Evolutionary conservation across 164 flowering plant genomes (phyloP).

Genomic region (Dillenia turbinata): DNA sequence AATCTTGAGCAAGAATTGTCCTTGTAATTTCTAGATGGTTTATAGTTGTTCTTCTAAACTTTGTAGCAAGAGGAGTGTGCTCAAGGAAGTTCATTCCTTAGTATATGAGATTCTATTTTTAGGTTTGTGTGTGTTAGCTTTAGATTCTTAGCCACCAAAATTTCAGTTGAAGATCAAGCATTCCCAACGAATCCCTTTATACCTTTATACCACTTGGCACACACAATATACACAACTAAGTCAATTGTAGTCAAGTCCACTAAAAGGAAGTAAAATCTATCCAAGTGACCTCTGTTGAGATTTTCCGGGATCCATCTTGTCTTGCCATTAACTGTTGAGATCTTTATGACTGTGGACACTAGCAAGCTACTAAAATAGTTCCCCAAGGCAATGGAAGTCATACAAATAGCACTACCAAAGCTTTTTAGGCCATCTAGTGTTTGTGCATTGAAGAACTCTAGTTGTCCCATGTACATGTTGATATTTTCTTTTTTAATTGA

Average conservation of each 20-base stretch:
- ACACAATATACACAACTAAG: slow-evolving; percentile 49
- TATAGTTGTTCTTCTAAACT: too few relatives aligned
- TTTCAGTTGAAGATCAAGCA: too few relatives aligned
- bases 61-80: too few relatives aligned
- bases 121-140: too few relatives aligned
- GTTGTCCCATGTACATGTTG: slow-evolving; percentile 89
- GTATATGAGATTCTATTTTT: too few relatives aligned
- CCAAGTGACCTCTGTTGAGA: slow-evolving; percentile 86
- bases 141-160: too few relatives aligned
- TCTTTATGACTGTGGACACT: slow-evolving; percentile 71
- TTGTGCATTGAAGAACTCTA: slow-evolving; percentile 89
- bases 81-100: too few relatives aligned
- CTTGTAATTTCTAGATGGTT: too few relatives aligned
- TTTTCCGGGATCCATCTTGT: slow-evolving; percentile 95
- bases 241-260: slow-evolving; percentile 60
- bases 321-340: slow-evolving; percentile 53
- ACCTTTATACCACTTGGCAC: slow-evolving; percentile 73
- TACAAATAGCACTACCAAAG: slow-evolving; percentile 91
- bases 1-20: too few relatives aligned
- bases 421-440: slow-evolving; percentile 89
- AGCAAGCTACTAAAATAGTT: slow-evolving; percentile 85
- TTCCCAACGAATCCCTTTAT: slow-evolving; percentile 9
- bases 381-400: slow-evolving; percentile 90
- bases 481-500: too few relatives aligned
- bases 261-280: slow-evolving; percentile 77